phyloP scores from a whole-genome alignment of 805 yeast genomes.

The Starmerella bombi region DNA sequence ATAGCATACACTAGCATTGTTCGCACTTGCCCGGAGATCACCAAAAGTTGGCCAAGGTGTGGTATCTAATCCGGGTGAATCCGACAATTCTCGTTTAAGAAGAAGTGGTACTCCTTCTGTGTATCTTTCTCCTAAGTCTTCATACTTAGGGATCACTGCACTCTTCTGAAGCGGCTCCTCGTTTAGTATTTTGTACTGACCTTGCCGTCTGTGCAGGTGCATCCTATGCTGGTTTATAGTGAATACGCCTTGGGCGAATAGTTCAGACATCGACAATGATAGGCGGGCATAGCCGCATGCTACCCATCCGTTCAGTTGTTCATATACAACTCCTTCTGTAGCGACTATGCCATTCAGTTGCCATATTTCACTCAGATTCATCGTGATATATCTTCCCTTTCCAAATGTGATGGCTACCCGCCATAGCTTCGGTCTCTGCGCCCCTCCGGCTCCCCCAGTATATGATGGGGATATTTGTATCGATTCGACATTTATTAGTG shows the following conservation, averaged over 20 bases:
- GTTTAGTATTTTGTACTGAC: not conserved
- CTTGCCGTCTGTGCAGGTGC: not conserved
- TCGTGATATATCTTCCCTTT: no score
- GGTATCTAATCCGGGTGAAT: not conserved
- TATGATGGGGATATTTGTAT: no score
- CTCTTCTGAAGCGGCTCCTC: not conserved
- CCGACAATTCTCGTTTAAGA: not conserved
- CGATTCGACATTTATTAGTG: no score
- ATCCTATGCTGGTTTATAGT: not conserved
- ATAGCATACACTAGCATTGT: constrained; percentile 3
- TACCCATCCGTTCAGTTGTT: not conserved
- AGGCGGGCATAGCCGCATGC: not conserved
- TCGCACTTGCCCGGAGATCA: constrained; percentile 19
- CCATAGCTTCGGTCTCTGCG: no score
- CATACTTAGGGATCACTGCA: no score
- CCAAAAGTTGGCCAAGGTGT: not conserved
- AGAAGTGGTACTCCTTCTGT: not conserved
- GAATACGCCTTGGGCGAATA: not conserved
- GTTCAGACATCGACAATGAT: not conserved
- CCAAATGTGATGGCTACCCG: no score
- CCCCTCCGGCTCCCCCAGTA: no score
- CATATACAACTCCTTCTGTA: not conserved
- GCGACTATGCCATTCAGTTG: not conserved
- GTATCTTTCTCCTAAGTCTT: no score
- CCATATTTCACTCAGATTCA: not conserved